Evolutionary conservation across 495 filamentous ascomycete genomes (phyloP).

Genomic region (Aeminium ludgeri): DNA sequence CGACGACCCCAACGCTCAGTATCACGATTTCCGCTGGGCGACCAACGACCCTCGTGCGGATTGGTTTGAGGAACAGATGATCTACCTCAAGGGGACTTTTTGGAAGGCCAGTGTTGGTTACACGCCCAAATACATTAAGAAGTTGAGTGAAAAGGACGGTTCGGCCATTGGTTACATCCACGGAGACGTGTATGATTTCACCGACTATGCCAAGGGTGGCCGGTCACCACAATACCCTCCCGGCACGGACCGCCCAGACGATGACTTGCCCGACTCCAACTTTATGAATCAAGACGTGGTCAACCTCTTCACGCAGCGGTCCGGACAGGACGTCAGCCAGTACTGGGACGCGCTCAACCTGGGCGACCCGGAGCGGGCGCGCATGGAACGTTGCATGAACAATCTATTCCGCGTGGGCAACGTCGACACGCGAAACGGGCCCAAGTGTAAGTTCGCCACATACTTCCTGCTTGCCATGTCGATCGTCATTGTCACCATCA

Average conservation of each 20-base stretch:
- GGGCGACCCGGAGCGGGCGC: conserved; percentile 31
- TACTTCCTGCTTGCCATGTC: conserved; percentile 90
- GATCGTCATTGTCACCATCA: conserved; percentile 59
- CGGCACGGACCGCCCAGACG: conserved; percentile 30
- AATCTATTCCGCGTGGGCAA: conserved; percentile 92
- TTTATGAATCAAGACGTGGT: conserved; percentile 72
- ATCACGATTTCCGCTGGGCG: conserved; percentile 84
- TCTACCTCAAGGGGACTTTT: conserved; percentile 55
- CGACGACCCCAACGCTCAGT: conserved; percentile 55
- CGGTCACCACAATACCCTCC: conserved; percentile 39
- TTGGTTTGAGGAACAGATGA: conserved; percentile 82
- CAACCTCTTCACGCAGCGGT: conserved; percentile 53
- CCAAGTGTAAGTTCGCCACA: conserved; percentile 68
- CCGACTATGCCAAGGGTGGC: conserved; percentile 64
- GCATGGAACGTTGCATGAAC: conserved; percentile 76
- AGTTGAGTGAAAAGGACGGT: conserved; percentile 44
- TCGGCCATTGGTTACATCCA: conserved; percentile 64
- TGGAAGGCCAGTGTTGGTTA: conserved; percentile 84
- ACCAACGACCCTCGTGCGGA: conserved; percentile 67
- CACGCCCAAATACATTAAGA: conserved; percentile 56
- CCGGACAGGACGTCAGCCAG: conserved; percentile 69
- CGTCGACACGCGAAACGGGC: conserved; percentile 78
- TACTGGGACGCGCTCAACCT: conserved; percentile 59
- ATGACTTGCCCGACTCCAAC: conserved; percentile 42
- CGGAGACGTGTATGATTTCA: conserved; percentile 76